phyloP scores from a whole-genome alignment of 805 yeast genomes.

The Lachancea quebecensis region DNA sequence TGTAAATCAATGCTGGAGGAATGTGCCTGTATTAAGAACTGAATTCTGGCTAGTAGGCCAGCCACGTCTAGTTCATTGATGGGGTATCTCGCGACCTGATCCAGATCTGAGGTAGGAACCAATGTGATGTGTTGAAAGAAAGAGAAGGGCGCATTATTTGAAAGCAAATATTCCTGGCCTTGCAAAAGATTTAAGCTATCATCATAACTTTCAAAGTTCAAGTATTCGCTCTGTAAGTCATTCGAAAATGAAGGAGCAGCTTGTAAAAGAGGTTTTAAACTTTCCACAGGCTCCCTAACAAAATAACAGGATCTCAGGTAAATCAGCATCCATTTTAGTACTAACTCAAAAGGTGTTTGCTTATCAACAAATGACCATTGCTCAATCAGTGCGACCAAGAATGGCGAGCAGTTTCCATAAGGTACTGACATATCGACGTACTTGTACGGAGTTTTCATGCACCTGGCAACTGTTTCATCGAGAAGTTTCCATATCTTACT shows the following conservation, averaged over 20 bases:
- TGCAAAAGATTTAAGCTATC: slow-evolving; percentile 7
- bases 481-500: slow-evolving; percentile 51
- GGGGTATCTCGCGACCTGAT: slow-evolving; percentile 33
- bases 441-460: slow-evolving; percentile 72
- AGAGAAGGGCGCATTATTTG: slow-evolving; percentile 17
- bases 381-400: slow-evolving; percentile 52
- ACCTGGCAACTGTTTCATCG: slow-evolving; percentile 71
- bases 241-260: slow-evolving; percentile 9
- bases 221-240: slow-evolving; percentile 10
- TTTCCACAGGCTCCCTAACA: slow-evolving; percentile 51
- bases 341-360: slow-evolving; percentile 11
- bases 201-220: slow-evolving; percentile 20
- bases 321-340: slow-evolving; percentile 44
- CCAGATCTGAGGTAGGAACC: slow-evolving; percentile 26
- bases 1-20: slow-evolving; percentile 14
- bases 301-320: slow-evolving; percentile 42
- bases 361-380: slow-evolving; percentile 55
- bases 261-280: slow-evolving; percentile 11
- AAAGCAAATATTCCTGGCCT: slow-evolving; percentile 15
- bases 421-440: slow-evolving; percentile 55
- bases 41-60: slow-evolving; percentile 38
- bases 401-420: slow-evolving; percentile 44
- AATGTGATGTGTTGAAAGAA: slow-evolving; percentile 34
- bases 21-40: slow-evolving; percentile 25
- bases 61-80: slow-evolving; percentile 43